These are phyloP conservation scores for Cornus controversa DNA, from an alignment of 148 eudicot genomes.

Conservation along the genomic window DNA sequence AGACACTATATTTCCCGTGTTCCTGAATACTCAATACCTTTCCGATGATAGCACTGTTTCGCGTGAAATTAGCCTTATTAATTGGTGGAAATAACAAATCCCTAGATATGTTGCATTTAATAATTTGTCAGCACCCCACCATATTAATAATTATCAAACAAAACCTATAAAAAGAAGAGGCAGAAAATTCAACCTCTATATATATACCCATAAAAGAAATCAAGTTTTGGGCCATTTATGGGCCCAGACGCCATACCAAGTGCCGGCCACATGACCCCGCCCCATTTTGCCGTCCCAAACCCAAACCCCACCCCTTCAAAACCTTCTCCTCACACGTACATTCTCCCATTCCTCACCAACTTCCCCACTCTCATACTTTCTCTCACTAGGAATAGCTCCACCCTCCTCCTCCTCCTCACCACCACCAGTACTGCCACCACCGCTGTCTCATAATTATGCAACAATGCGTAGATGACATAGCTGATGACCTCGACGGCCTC, in stretches of 20 bases:
- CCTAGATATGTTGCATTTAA: neutral
- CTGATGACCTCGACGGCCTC: slow-evolving; percentile 5
- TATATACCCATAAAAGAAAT: neutral
- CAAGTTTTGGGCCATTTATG: neutral
- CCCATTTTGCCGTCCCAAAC: slow-evolving; percentile 15
- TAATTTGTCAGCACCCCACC: neutral
- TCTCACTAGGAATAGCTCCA: neutral
- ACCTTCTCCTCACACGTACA: neutral
- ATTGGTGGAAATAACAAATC: too few relatives aligned
- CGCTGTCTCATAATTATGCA: neutral
- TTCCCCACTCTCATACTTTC: neutral
- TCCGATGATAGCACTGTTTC: too few relatives aligned
- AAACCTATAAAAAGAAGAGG: neutral
- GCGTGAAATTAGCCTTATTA: too few relatives aligned
- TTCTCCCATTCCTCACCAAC: neutral
- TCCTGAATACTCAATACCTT: too few relatives aligned
- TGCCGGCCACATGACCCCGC: slow-evolving; percentile 14
- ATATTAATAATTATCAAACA: neutral
- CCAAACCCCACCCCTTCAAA: neutral
- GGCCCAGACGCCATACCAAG: neutral
- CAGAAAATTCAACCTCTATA: neutral
- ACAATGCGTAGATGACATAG: neutral
- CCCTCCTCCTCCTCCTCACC: neutral
- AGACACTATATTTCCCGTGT: too few relatives aligned
- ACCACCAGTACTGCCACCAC: neutral